Evolutionary conservation across 495 filamentous ascomycete species (phyloP).

Genomic region (Penicillium manginii): DNA sequence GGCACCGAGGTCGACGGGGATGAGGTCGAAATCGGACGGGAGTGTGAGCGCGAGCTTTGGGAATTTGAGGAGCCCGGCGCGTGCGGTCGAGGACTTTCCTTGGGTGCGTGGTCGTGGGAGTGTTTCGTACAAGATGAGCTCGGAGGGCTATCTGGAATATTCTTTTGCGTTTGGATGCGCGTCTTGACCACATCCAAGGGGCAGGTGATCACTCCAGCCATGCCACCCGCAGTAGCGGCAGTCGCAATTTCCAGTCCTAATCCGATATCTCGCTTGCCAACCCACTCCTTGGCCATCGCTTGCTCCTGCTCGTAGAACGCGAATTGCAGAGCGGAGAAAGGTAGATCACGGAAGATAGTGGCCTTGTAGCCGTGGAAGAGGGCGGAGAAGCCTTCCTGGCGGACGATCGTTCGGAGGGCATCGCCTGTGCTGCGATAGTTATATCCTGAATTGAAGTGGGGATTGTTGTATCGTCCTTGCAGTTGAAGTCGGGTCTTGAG

Average conservation of each 20-base stretch:
- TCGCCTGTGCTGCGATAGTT: conserved; percentile 84
- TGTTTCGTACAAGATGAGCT: conserved; percentile 27
- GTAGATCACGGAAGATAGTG: conserved; percentile 91
- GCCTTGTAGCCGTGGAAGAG: conserved; percentile 93
- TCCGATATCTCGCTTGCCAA: conserved; percentile 77
- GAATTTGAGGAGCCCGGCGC: conserved; percentile 27
- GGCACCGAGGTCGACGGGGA: conserved; percentile 79
- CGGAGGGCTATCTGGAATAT: conserved; percentile 41
- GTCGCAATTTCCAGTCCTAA: conserved; percentile 84
- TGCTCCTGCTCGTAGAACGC: conserved; percentile 97
- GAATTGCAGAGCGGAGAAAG: conserved; percentile 94
- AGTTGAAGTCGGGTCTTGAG: conserved; percentile 94
- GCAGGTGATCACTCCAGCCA: conserved; percentile 93
- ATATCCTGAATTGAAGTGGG: conserved; percentile 87
- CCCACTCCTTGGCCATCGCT: conserved; percentile 73
- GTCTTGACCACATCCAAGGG: conserved; percentile 98
- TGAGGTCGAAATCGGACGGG: conserved; percentile 79
- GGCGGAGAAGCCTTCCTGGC: conserved; percentile 77
- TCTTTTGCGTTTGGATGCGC: conserved; percentile 91
- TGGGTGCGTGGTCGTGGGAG: conserved; percentile 32
- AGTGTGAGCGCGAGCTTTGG: conserved; percentile 37
- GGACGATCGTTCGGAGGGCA: conserved; percentile 81
- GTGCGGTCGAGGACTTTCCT: conserved; percentile 43
- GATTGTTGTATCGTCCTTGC: conserved; percentile 94
- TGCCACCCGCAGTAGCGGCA: conserved; percentile 86